Percentiles rank a stretch among this genome's conserved stretches.
Conservation (phyloP, 2,329 filamentous ascomycete species). For the Tolypocladium nubicola region DNA sequence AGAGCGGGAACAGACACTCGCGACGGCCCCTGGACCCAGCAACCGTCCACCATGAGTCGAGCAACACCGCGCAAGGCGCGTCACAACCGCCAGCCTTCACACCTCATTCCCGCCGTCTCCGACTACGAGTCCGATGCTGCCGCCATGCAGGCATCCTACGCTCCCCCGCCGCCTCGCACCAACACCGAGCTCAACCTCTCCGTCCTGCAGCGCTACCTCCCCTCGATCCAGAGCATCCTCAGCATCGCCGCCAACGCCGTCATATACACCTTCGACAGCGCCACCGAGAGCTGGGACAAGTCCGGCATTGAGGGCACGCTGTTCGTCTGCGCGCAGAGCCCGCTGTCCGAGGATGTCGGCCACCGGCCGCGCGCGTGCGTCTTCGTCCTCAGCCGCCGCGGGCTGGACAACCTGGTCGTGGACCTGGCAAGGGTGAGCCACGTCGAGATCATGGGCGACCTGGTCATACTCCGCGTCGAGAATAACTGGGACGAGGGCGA, state of each 20-base stretch:
- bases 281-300: slow-evolving; percentile 69
- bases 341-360: slow-evolving; percentile 21
- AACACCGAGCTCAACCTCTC: slow-evolving; percentile 82
- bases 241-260: slow-evolving; percentile 79
- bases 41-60: slow-evolving; percentile 27
- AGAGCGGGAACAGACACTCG: background rate
- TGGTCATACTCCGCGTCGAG: slow-evolving; percentile 38
- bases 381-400: slow-evolving; percentile 63
- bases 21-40: background rate
- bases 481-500: slow-evolving; percentile 21
- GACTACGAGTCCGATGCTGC: slow-evolving; percentile 60
- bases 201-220: slow-evolving; percentile 73
- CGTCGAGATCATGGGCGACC: slow-evolving; percentile 50
- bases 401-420: slow-evolving; percentile 59
- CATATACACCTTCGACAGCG: slow-evolving; percentile 66
- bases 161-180: slow-evolving; percentile 47
- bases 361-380: slow-evolving; percentile 40
- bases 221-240: slow-evolving; percentile 61
- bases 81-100: slow-evolving; percentile 30
- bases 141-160: slow-evolving; percentile 26
- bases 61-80: slow-evolving; percentile 28
- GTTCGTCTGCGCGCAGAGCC: slow-evolving; percentile 66
- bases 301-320: slow-evolving; percentile 75
- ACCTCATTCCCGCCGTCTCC: slow-evolving; percentile 30
- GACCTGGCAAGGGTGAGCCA: slow-evolving; percentile 50